Base-by-base conservation (phyloP, 345 rosid species). In the Anastatica hierochuntica region DNA sequence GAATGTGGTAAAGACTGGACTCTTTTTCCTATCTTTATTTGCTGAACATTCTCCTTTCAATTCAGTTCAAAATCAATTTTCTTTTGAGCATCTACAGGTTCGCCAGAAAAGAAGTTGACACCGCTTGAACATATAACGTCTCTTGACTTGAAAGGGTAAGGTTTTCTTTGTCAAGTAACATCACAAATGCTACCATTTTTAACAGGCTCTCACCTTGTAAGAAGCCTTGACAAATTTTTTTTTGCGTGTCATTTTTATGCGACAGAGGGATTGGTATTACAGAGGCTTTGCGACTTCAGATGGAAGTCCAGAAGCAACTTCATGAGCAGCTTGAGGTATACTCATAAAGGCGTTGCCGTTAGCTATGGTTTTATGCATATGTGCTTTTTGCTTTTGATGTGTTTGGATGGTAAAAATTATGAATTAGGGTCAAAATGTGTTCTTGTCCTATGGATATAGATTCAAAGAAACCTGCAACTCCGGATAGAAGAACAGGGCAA, bases 301-400 rank as follows among this genome's bases (percentile, higher is more conserved):
- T 90, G 96, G 98, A 90, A 76, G 98, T 90, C 43, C 98, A 90
- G 76, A 90, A 86, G 68, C 83, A 79, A 59, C 77, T 90, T 58
- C 96, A 87, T 46, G 98, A 86, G 72, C 98, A 90, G 67, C 96
- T 90, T 24, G 98, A 90, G 98, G 98, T 87, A 76, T 23, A 21
- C 13, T 21, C 18, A 26, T 18, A 14, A 35, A 14, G 35, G 7
- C 40, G 5, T 14, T 53, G 5, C 10, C 14, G 35, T n/a, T 11
- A 39, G 29, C 12, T 41, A 24, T 36, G 33, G 8, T 10, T 53
- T 29, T 29, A 29, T 29, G 33, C 33, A 5, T 29, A 5, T 29
- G 10, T 1, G 33, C 33, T 29, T 29, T 29, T 29, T 21, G n/a
- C 5, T 24, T 24, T 53, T 34, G 19, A 21, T 23, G 19, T 7